A percentile compares a stretch with the other conserved stretches of the same genome.
These are phyloP conservation scores for Lathyrus oleraceus DNA, from an alignment of 306 rosid species.

Conservation along the genomic window DNA sequence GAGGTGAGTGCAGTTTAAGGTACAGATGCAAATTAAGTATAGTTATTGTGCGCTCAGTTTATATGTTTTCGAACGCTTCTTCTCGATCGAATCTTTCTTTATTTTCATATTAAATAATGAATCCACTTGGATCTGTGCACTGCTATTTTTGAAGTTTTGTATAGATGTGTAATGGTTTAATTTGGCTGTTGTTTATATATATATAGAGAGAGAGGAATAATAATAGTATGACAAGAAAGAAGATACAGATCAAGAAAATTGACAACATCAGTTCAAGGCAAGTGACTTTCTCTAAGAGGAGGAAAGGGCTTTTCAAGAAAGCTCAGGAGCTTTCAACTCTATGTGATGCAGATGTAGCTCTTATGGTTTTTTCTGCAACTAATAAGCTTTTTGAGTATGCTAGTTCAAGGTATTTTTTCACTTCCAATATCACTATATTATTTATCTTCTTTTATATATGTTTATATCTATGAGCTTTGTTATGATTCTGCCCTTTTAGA, in stretches of 20 bases:
- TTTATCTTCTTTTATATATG: too few species aligned
- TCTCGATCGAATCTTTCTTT: not conserved
- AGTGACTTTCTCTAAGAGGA: too few species aligned
- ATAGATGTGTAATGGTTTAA: not conserved
- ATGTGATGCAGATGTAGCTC: too few species aligned
- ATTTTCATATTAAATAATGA: not conserved
- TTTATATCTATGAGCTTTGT: slow-evolving; percentile 46
- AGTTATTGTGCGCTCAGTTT: not conserved
- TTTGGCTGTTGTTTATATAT: too few species aligned
- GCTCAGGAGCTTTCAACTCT: too few species aligned
- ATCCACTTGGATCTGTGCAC: not conserved
- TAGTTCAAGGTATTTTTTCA: too few species aligned
- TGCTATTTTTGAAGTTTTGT: not conserved
- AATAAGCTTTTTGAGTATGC: too few species aligned
- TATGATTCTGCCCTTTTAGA: not conserved
- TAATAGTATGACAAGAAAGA: slow-evolving; percentile 55
- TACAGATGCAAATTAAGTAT: not conserved
- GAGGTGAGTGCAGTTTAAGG: slow-evolving; percentile 5
- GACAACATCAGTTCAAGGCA: slow-evolving; percentile 55
- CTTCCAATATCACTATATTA: too few species aligned
- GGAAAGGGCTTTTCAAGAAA: too few species aligned
- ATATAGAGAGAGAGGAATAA: not conserved
- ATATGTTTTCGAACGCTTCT: not conserved
- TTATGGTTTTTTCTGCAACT: too few species aligned
- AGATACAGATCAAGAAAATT: slow-evolving; percentile 53